Percentiles rank a stretch among this genome's conserved stretches.
phyloP scores from a whole-genome alignment of 202 grass and related monocot genomes.

The Tripidium arundinaceum region DNA sequence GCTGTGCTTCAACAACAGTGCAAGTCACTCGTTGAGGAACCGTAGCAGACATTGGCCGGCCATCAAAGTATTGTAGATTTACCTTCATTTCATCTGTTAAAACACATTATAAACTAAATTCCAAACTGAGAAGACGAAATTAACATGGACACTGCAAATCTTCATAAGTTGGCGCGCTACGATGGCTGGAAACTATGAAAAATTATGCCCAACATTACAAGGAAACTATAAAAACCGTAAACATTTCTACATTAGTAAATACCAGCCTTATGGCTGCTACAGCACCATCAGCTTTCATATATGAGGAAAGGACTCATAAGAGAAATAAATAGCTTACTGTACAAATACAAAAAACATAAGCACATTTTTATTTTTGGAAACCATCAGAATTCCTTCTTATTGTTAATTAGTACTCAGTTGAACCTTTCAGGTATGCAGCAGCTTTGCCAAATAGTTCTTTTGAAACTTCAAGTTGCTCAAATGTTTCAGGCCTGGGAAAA shows the following conservation, averaged over 20 bases:
- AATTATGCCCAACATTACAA: constrained; percentile 1
- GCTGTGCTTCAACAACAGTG: constrained; percentile 81
- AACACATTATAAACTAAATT: background rate
- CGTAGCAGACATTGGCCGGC: constrained; percentile 72
- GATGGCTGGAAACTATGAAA: background rate
- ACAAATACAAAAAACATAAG: constrained; percentile 4
- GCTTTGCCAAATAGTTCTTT: constrained; percentile 91
- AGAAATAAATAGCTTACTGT: constrained; percentile 16
- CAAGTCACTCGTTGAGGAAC: constrained; percentile 86
- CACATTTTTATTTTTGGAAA: background rate
- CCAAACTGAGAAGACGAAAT: constrained; percentile 5
- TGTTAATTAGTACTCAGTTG: constrained; percentile 24
- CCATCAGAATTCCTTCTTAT: background rate
- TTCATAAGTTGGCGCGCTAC: background rate
- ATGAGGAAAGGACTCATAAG: background rate
- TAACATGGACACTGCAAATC: background rate
- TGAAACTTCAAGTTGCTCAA: constrained; percentile 95
- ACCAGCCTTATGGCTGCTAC: background rate
- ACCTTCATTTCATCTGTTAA: constrained; percentile 89
- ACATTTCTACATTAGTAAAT: constrained; percentile 11
- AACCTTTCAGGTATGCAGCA: constrained; percentile 78
- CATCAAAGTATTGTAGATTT: constrained; percentile 80
- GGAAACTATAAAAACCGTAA: background rate
- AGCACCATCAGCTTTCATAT: background rate
- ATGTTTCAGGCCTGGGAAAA: constrained; percentile 68